phyloP scores from a whole-genome alignment of 2,329 filamentous ascomycete genomes.

The Alternaria atra region DNA sequence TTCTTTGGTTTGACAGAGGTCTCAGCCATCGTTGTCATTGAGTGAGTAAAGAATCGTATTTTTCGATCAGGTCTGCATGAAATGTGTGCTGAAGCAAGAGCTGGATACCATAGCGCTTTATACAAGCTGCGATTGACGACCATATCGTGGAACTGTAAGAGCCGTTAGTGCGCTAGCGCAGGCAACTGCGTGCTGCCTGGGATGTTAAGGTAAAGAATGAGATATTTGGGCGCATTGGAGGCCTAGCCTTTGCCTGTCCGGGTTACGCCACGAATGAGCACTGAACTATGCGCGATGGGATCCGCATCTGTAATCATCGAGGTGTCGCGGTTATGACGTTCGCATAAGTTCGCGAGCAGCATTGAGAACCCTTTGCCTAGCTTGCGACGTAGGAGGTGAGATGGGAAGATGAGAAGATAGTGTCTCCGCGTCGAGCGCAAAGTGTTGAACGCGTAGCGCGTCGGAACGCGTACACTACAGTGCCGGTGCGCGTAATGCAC shows the following conservation, averaged over 20 bases:
- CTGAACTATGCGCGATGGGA: neutral
- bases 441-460: neutral
- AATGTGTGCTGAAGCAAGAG: neutral
- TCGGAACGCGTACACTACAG: neutral
- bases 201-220: neutral
- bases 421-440: neutral
- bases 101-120: neutral
- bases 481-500: too few relatives aligned
- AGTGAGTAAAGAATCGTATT: neutral
- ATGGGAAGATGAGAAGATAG: neutral
- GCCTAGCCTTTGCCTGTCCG: constrained; percentile 1
- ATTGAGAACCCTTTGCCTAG: neutral
- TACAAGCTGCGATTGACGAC: too few relatives aligned
- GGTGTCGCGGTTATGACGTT: neutral
- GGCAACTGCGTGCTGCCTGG: neutral
- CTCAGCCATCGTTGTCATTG: neutral
- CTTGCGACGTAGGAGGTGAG: neutral
- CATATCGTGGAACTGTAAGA: neutral
- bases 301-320: neutral
- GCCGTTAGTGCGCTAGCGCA: neutral
- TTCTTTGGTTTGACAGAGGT: neutral
- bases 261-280: neutral
- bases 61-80: neutral
- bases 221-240: neutral
- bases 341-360: neutral